Base-by-base conservation (phyloP, 805 yeast genomes). In the Lachancea cidri region DNA sequence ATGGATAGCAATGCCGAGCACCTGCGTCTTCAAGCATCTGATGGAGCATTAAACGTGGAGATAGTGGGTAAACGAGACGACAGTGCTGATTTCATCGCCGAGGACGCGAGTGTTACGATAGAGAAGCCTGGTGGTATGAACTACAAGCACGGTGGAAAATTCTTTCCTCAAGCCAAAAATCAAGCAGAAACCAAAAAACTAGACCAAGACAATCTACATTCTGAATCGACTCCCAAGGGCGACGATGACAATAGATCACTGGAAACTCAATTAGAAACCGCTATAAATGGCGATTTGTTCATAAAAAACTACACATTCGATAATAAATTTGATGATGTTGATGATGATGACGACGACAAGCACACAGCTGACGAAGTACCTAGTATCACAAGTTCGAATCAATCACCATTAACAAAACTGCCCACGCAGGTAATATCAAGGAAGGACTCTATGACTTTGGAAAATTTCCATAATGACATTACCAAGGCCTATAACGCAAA, bases 231-330 rank as follows among this genome's bases (percentile, higher is more conserved):
- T 17, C 19, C n/a, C n/a, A 29, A 22, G 4, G 41, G 36, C 16
- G 41, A 33, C 17, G 18, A 17, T 3, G 38, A 19, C 4, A 30
- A 29, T 17, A 35, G 16, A 15, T 13, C 34, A 3, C 27, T 41
- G 14, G 44, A 35, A 19, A 35, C 22, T 9, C 39, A 35, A 29
- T 30, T 41, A 4, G 44, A 41, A 31, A 32, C 29, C 3, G 44
- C 55, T n/a, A 44, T 51, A 17, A 43, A 37, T 15, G 52, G 47
- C 15, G 52, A 50, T 22, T 30, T 50, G 6, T 48, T 47, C 30
- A 34, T 35, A 4, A 35, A 29, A 19, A 46, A 43, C 11, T 41
- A 41, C 36, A 41, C 47, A 1, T 45, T 47, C 17, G 53, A 51
- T 36, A 52, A 46, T 29, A 47, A 45, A 24, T 49, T 44, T 19